Evolutionary conservation across 2,329 filamentous ascomycete species (phyloP).

Genomic region (Paecilomyces sp.): DNA sequence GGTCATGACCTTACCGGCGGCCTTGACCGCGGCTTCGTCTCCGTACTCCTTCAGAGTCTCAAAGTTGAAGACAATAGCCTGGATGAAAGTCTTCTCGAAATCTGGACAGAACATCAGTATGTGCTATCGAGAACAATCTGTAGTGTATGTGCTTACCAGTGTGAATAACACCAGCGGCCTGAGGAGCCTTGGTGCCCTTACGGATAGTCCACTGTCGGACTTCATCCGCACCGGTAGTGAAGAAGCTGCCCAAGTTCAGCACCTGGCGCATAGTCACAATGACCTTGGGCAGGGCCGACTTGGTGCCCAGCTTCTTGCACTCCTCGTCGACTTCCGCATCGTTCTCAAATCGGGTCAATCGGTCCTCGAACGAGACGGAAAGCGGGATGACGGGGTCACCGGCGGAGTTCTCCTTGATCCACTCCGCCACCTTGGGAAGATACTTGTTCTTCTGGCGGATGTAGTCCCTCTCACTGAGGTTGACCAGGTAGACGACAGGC

Average conservation of each 20-base stretch:
- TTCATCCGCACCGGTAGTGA: conserved; percentile 92
- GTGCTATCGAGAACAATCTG: not conserved
- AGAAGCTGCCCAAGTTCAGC: conserved; percentile 88
- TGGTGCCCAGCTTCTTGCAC: conserved; percentile 78
- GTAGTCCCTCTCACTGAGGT: conserved; percentile 94
- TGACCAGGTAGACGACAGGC: conserved; percentile 94
- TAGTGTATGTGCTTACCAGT: conserved; percentile 39
- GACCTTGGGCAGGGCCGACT: conserved; percentile 86
- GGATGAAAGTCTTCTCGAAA: conserved; percentile 99
- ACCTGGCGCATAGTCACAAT: conserved; percentile 88
- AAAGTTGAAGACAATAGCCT: conserved; percentile 91
- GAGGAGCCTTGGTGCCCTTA: conserved; percentile 92
- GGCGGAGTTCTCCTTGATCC: conserved; percentile 84
- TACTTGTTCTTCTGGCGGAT: conserved; percentile 99
- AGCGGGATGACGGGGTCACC: conserved; percentile 90
- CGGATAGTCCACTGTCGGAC: conserved; percentile 98
- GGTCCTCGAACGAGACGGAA: conserved; percentile 88
- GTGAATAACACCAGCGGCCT: conserved; percentile 96
- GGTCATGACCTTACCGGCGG: conserved; percentile 94
- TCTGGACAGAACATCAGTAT: conserved; percentile 41
- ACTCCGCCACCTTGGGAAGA: conserved; percentile 84
- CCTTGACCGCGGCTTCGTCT: conserved; percentile 80
- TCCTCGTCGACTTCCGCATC: conserved; percentile 75
- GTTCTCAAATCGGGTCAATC: conserved; percentile 70
- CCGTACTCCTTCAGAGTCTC: conserved; percentile 72